These are phyloP conservation scores for Nakataea oryzae DNA, from an alignment of 2,329 filamentous ascomycete genomes.

Conservation along the genomic window DNA sequence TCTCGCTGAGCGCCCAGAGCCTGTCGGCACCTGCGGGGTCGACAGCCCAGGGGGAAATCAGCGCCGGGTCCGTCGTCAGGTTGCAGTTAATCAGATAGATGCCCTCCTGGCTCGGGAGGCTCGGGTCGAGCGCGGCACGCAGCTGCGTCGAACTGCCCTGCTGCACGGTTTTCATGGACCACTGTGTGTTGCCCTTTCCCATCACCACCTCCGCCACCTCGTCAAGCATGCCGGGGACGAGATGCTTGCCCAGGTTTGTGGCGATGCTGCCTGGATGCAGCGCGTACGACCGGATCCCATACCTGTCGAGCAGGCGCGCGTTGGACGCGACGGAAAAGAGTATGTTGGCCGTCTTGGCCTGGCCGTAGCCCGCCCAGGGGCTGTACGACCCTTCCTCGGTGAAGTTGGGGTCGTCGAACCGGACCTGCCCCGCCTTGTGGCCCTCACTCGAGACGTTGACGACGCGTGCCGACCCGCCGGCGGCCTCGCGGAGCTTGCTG, in stretches of 20 bases:
- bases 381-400: constrained; percentile 24
- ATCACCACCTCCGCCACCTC: background rate
- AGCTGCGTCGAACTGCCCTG: constrained; percentile 19
- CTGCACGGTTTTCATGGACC: constrained; percentile 8
- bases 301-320: background rate
- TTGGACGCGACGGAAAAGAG: constrained; percentile 27
- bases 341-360: constrained; percentile 42
- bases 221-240: background rate
- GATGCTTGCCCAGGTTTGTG: constrained; percentile 4
- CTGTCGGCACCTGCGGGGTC: constrained; percentile 22
- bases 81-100: constrained; percentile 18
- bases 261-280: constrained; percentile 8
- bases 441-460: constrained; percentile 30
- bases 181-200: background rate
- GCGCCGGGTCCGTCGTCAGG: constrained; percentile 6
- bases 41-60: constrained; percentile 8
- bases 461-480: constrained; percentile 20
- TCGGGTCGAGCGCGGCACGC: constrained; percentile 25
- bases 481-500: constrained; percentile 26
- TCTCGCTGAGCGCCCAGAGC: constrained; percentile 34
- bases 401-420: constrained; percentile 34
- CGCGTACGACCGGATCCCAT: constrained; percentile 2
- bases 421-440: constrained; percentile 27
- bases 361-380: constrained; percentile 31
- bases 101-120: constrained; percentile 12